These are phyloP conservation scores for Vairimorpha ceranae DNA, from an alignment of 371 early-diverging fungal species.

Conservation along the genomic window DNA sequence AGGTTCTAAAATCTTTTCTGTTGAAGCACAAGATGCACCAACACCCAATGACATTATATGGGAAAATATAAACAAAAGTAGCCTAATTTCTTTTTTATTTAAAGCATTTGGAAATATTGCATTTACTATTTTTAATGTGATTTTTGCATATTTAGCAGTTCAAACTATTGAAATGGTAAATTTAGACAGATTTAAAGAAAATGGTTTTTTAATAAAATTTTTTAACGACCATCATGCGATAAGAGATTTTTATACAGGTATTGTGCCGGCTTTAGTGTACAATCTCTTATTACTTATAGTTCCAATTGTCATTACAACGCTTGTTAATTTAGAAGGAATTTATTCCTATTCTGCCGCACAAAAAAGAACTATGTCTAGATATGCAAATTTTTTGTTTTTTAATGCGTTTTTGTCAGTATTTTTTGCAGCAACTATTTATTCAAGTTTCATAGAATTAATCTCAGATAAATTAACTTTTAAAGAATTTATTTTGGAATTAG, in stretches of 20 bases:
- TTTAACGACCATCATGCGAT: constrained; percentile 36
- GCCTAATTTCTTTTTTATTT: constrained; percentile 34
- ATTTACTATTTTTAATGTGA: constrained; percentile 52
- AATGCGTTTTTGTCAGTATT: constrained; percentile 62
- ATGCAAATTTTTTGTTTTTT: constrained; percentile 61
- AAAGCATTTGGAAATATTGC: constrained; percentile 42
- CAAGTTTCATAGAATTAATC: constrained; percentile 28
- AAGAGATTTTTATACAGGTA: constrained; percentile 47
- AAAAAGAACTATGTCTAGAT: constrained; percentile 54
- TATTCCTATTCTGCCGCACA: constrained; percentile 52
- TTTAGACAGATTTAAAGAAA: background rate
- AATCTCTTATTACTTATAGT: constrained; percentile 51
- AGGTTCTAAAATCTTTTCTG: constrained; percentile 57
- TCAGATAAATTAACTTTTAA: constrained; percentile 10
- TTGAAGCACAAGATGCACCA: constrained; percentile 56
- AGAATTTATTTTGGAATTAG: constrained; percentile 31
- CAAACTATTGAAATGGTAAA: constrained; percentile 10
- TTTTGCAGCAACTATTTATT: constrained; percentile 52
- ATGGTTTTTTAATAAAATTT: constrained; percentile 27
- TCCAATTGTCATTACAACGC: constrained; percentile 48
- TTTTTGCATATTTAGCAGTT: constrained; percentile 56
- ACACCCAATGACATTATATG: constrained; percentile 63
- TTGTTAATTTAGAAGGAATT: constrained; percentile 57
- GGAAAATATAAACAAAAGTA: constrained; percentile 51
- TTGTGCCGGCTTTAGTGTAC: constrained; percentile 60